A percentile compares a stretch with the other conserved stretches of the same genome.
phyloP scores from a whole-genome alignment of 805 yeast genomes.

The Wickerhamomyces xylosicus region DNA sequence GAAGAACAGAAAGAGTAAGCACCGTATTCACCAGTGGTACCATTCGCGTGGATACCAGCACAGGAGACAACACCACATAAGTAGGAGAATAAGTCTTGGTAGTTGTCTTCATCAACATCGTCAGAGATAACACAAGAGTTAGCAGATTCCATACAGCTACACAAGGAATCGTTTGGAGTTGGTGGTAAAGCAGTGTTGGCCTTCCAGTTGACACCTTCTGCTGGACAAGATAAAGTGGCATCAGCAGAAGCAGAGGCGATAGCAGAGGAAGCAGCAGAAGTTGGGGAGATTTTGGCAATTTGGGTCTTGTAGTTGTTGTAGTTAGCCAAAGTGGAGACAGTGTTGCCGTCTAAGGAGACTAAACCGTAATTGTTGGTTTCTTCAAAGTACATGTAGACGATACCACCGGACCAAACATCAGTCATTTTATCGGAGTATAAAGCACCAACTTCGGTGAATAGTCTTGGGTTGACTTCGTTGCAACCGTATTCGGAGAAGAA shows the following conservation, averaged over 20 bases:
- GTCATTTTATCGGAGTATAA: conserved; percentile 62
- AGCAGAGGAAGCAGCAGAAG: conserved; percentile 30
- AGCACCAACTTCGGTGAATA: conserved; percentile 61
- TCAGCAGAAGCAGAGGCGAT: conserved; percentile 32
- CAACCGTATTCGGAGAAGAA: conserved; percentile 84
- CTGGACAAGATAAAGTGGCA: conserved; percentile 52
- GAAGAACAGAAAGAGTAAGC: conserved; percentile 61
- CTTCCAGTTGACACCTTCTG: conserved; percentile 44
- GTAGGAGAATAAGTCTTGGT: conserved; percentile 44
- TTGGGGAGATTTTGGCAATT: conserved; percentile 45
- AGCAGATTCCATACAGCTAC: conserved; percentile 52
- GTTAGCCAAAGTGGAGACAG: conserved; percentile 54
- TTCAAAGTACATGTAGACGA: conserved; percentile 77
- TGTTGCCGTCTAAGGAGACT: conserved; percentile 36
- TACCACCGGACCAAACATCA: conserved; percentile 85
- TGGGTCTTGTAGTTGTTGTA: conserved; percentile 52
- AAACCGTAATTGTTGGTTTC: conserved; percentile 71
- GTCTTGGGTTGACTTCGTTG: conserved; percentile 59
- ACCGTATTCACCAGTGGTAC: conserved; percentile 60
- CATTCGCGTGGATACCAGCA: conserved; percentile 50
- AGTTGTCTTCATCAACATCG: conserved; percentile 44
- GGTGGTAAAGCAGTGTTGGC: conserved; percentile 70
- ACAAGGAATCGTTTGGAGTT: conserved; percentile 55
- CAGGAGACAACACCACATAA: conserved; percentile 53
- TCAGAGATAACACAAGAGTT: conserved; percentile 50